Evolutionary conservation across 2,329 filamentous ascomycete genomes (phyloP).

Genomic region (Alternaria atra): DNA sequence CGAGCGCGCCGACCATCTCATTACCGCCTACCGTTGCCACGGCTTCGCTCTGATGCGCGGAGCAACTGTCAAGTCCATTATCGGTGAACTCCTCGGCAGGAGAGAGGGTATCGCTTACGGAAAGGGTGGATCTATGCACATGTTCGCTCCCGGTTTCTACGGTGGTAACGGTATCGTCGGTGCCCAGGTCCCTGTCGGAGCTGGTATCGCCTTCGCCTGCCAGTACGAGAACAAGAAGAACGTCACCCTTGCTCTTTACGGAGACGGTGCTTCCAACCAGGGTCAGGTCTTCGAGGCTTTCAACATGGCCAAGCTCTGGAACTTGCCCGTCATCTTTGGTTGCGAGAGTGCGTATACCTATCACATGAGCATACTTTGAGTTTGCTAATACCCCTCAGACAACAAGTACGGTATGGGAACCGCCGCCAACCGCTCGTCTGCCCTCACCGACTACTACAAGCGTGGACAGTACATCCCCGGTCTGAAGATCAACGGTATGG

Average conservation of each 20-base stretch:
- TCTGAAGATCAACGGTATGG: slow-evolving; percentile 99
- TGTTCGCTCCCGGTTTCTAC: slow-evolving; percentile 98
- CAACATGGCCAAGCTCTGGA: slow-evolving; percentile 99
- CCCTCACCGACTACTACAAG: slow-evolving; percentile 99
- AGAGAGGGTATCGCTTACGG: slow-evolving; percentile 97
- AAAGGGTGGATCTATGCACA: slow-evolving; percentile 99
- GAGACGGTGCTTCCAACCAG: slow-evolving; percentile 98
- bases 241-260: slow-evolving; percentile 88
- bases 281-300: slow-evolving; percentile 99
- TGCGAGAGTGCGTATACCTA: slow-evolving; percentile 83
- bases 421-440: slow-evolving; percentile 89
- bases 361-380: background rate
- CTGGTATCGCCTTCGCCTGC: slow-evolving; percentile 95
- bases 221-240: slow-evolving; percentile 90
- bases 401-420: slow-evolving; percentile 99
- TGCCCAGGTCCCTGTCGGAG: slow-evolving; percentile 96
- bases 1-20: slow-evolving; percentile 88
- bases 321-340: slow-evolving; percentile 91
- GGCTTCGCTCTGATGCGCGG: slow-evolving; percentile 98
- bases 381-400: slow-evolving; percentile 66
- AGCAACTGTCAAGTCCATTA: slow-evolving; percentile 63
- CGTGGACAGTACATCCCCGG: slow-evolving; percentile 99
- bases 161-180: slow-evolving; percentile 99
- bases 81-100: slow-evolving; percentile 69
- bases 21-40: slow-evolving; percentile 99